These are phyloP conservation scores for Botrytis squamosa DNA, from an alignment of 2,329 filamentous ascomycete genomes.

Conservation along the genomic window DNA sequence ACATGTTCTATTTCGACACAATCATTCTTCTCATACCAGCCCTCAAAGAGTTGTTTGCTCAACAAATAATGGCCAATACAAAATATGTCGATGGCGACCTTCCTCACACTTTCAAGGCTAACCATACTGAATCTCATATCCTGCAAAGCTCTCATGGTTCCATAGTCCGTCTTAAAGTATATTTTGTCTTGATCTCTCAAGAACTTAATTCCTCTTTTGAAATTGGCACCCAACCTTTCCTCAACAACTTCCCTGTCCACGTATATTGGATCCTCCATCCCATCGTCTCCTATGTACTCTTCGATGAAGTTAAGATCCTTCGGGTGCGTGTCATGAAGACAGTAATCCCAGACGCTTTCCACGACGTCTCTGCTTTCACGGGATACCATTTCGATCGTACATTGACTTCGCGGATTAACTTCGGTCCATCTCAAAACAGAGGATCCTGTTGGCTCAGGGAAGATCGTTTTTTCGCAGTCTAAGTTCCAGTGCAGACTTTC, in stretches of 20 bases:
- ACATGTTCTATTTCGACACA: neutral
- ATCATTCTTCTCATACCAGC: neutral
- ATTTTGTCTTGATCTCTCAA: slow-evolving; percentile 11
- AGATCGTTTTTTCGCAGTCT: slow-evolving; percentile 3
- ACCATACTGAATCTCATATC: slow-evolving; percentile 1
- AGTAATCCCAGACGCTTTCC: neutral
- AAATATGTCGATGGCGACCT: neutral
- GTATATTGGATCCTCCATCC: neutral
- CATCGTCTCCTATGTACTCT: neutral
- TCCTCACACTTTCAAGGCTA: neutral
- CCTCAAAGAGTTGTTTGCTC: slow-evolving; percentile 10
- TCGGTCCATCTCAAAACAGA: slow-evolving; percentile 5
- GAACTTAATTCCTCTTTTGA: slow-evolving; percentile 9
- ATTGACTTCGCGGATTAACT: neutral
- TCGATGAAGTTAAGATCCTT: neutral
- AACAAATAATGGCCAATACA: slow-evolving; percentile 7
- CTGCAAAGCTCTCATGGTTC: neutral
- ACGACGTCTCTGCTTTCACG: neutral
- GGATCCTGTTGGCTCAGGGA: slow-evolving; percentile 15
- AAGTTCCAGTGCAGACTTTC: neutral
- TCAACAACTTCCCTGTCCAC: neutral
- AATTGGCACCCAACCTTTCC: neutral
- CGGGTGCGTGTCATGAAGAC: neutral
- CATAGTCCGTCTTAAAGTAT: neutral
- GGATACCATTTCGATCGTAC: neutral